Base-by-base conservation (phyloP, 331 rosid genomes). In the Cydonia oblonga region DNA sequence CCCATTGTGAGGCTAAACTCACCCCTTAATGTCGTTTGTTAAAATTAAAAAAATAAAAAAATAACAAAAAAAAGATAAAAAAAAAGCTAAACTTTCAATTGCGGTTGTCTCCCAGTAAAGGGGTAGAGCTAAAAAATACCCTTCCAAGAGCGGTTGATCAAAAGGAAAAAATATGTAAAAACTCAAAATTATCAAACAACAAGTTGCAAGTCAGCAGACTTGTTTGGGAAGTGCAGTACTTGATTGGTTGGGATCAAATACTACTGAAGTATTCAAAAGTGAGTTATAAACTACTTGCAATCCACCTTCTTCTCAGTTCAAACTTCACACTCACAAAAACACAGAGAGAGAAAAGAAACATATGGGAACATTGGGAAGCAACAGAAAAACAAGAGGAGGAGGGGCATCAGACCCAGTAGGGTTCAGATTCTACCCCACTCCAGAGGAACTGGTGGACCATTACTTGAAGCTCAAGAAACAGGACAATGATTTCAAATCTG, bases 371-470 rank as follows among this genome's bases (percentile, higher is more conserved):
- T 3, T 1, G 32, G 20, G 7, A 51, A 70, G 16, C 2, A 24
- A 1, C 24, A 42, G 30, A 32, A 11, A 5, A 33, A 4, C 24
- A 18, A 35, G 42, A 38, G 42, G 13, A 35, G 29, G 14, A 22
- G 22, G 56, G 25, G 2, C 24, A 16, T 22, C 3, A 19, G 3
- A n/a, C 30, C 85, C 83, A 5, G 82, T 82, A 0, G 93, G 92
- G 63, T 84, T 24, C 85, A 84, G 91, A 38, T 90, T 90, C 74
- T 66, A 59, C 3, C 96, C 93, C 22, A 90, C 87, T 0, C 90
- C 82, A 26, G 86, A 75, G 40, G 96, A 87, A 64, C 87, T 87
- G 12, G 65, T 87, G 3, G 5, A 18, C 4, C 70, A 84, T 58
- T 90, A 75, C 63, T 69, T 90, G 23, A 86, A 53, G 67, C 63